Evolutionary conservation across 1,284 basidiomycete genomes (phyloP), one percentile per base, ranked within the genome.

Genomic region (Fomitopsis schrenkii): DNA sequence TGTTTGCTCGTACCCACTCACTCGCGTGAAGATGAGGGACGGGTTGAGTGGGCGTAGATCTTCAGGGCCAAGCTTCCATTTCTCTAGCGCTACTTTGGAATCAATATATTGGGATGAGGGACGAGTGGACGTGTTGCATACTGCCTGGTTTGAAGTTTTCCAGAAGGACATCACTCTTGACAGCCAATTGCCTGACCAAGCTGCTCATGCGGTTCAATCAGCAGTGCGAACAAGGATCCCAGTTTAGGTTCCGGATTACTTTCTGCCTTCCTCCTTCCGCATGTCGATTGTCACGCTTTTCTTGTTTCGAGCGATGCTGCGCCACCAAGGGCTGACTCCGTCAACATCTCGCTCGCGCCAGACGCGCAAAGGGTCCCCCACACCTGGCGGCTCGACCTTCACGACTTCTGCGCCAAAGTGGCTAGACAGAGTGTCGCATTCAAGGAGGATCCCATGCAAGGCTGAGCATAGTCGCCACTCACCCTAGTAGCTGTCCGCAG

Each of bases 101-200:
- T 40, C 3, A 10, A 42, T 35, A 42, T 35, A 50, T 7, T 22
- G 48, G 14, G 26, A 65, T 55, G 60, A 58, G 33, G 46, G 46
- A 10, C 22, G 7, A 38, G 5, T 41, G 14, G 33, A 42, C 41
- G 46, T 58, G 48, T 57, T 22, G 67, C 87, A 57, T 67, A 88
- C 87, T 90, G 60, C 88, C 87, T 8, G 87, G 87, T 63, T 86
- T 88, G 73, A 90, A 89, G 68, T 89, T 90, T 72, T 90, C 87
- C 33, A 90, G 64, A 3, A 89, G 67, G 15, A 90, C 86, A 62
- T 90, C 86, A 55, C 82, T 84, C 68, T 77, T 83, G 57, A 82
- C 71, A 10, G 87, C 87, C 17, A 89, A 79, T 63, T 74, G 75
- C 61, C 79, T 84, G n/a, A 88, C 85, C 8, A 89, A 76, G 30